Percentiles rank a stretch among this genome's conserved stretches.
phyloP scores from a whole-genome alignment of 129 eudicot genomes.

The Oenanthe sinensis region DNA sequence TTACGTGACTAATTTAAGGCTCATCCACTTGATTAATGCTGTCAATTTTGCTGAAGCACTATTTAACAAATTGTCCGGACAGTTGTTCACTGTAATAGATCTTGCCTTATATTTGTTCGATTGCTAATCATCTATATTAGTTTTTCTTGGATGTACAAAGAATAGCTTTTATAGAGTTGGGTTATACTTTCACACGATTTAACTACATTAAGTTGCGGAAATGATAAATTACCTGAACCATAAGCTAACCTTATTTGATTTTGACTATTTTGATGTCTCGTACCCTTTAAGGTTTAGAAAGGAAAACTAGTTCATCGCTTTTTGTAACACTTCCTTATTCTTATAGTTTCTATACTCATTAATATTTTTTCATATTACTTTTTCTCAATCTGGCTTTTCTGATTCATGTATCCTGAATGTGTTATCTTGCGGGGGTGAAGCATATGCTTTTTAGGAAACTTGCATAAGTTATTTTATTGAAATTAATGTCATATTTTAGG shows the following conservation, averaged over 20 bases:
- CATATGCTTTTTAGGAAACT: slow-evolving; percentile 42
- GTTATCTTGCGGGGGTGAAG: slow-evolving; percentile 48
- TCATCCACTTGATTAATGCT: too few relatives aligned
- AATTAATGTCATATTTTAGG: neutral
- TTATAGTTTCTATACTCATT: neutral
- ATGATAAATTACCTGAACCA: neutral
- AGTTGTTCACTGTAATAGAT: too few relatives aligned
- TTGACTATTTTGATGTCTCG: slow-evolving; percentile 5
- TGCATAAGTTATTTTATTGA: slow-evolving; percentile 15
- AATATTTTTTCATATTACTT: neutral
- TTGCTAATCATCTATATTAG: too few relatives aligned
- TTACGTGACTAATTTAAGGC: too few relatives aligned
- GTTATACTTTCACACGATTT: slow-evolving; percentile 10
- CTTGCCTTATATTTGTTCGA: too few relatives aligned
- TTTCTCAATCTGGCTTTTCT: neutral
- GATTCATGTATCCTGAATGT: slow-evolving; percentile 9
- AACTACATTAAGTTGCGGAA: neutral
- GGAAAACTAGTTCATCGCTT: neutral
- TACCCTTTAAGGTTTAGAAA: slow-evolving; percentile 26
- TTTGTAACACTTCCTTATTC: neutral
- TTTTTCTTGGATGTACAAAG: too few relatives aligned
- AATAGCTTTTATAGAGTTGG: too few relatives aligned
- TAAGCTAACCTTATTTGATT: slow-evolving; percentile 6
- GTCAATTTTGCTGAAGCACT: too few relatives aligned
- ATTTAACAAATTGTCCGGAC: too few relatives aligned